Evolutionary conservation across 306 rosid genomes (phyloP), one percentile per base, ranked within the genome.

Genomic region (Prunus mongolica): DNA sequence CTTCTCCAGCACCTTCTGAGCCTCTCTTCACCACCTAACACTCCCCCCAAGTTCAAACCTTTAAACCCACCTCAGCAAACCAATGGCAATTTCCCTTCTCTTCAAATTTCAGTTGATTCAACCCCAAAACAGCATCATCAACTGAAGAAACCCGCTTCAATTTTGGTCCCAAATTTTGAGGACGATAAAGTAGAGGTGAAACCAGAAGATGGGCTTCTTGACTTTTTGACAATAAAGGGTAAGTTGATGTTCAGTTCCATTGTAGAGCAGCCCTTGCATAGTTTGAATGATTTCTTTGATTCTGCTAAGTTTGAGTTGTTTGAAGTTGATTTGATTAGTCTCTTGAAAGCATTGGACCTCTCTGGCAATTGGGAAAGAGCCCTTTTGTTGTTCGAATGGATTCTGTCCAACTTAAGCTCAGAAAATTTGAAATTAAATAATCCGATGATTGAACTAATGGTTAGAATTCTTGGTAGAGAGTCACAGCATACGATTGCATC

Each of bases 311-410:
- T 45, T 68, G 98, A 96, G 72, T 87, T 96, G 79, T 76, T 85
- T 70, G 87, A 85, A 73, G 81, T 84, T 81, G 99, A 96, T 80
- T 81, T 92, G 76, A 78, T 78, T 41, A 78, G 96, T 77, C 83
- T 96, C 22, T 78, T 92, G 90, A 96, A 85, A 66, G 99, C 88
- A 28, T 79, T 96, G 44, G 98, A 88, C 63, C 78, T 89, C 70
- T 96, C 93, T 46, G 98, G 97, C 10, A 84, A 88, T 52, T 88
- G 96, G 93, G 92, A 88, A 28, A 91, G 84, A 58, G 91, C 98
- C 1, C 73, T 89, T 76, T 82, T 89, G 83, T 69, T 96, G 88
- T 90, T 89, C 79, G 96, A 96, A 69, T 96, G 98, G 98, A 67
- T 83, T 83, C 72, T 82, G 64, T 76, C 80, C 78, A 84, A 87